Base-by-base conservation (phyloP, 805 yeast species). In the Candida berthetii region DNA sequence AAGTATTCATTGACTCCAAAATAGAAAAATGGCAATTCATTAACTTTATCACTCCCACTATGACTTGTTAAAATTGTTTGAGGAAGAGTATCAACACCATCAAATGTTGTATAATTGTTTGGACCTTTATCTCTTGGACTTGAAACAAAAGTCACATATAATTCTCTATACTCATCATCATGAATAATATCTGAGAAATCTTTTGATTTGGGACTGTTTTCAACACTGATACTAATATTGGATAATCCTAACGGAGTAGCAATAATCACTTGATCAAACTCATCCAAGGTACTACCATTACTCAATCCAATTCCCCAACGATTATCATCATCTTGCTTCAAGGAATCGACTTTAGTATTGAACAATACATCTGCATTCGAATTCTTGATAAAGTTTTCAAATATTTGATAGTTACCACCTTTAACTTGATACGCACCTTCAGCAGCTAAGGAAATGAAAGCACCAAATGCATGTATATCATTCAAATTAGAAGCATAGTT, bases 341-440 rank as follows among this genome's bases (percentile, higher is more conserved):
- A 37, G 4, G 42, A 37, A 0, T 42, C 31, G 7, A 72, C 74
- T 3, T 42, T 36, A 7, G 66, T 50, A 32, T 55, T 48, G 27
- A 71, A 42, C 3, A 25, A 31, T 4, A 64, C 36, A 2, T 38
- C 43, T 0, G 77, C 73, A 1, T 42, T 47, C 0, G 76, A 64
- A 3, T 35, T 34, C 2, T 60, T 45, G n/a, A 69, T 46, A 58
- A 71, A 66, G 5, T 49, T 50, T 22, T 66, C 65, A 48, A 74
- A 73, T 15, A 74, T 64, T 41, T 54, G 56, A 50, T 58, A 66
- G 46, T 72, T 73, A 6, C 79, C 79, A 6, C 77, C 78, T 3
- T 53, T 48, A 3, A 74, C 63, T 4, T 55, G 47, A 10, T 47
- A 41, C 2, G 66, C 65, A 11, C 58, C 62, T 2, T 55, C 55